Conservation (phyloP, 257 asterid species). For the Solanum microdontum region DNA sequence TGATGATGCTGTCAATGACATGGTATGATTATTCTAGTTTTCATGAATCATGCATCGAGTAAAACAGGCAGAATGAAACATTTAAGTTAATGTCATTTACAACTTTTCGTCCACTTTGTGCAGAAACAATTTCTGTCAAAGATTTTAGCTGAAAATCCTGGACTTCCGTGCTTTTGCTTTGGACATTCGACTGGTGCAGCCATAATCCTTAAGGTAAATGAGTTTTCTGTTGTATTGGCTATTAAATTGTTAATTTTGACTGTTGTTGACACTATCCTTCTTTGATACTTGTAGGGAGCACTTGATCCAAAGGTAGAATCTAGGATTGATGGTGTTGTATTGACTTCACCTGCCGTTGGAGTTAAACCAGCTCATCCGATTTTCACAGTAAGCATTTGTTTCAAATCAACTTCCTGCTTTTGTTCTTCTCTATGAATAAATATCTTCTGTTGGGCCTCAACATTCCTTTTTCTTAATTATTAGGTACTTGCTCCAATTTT, state of each 20-base stretch:
- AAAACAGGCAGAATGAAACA: not conserved
- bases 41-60: not conserved
- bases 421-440: not conserved
- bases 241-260: not conserved
- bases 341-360: constrained; percentile 91
- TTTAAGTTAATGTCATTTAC: not conserved
- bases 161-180: constrained; percentile 69
- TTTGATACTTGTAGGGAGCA: constrained; percentile 38
- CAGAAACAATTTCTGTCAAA: constrained; percentile 58
- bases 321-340: constrained; percentile 48
- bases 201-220: constrained; percentile 62
- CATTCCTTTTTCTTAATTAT: not conserved
- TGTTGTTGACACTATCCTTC: not conserved
- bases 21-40: constrained; percentile 26
- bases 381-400: constrained; percentile 32
- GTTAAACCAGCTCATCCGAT: constrained; percentile 89
- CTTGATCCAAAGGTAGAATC: constrained; percentile 63
- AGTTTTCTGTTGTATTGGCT: not conserved
- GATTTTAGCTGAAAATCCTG: constrained; percentile 54
- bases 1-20: constrained; percentile 62
- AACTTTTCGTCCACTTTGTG: not conserved
- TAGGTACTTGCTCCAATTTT: constrained; percentile 79
- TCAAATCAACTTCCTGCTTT: not conserved
- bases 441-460: not conserved
- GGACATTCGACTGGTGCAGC: constrained; percentile 98